Conservation (phyloP, 2,329 filamentous ascomycete species). For the Penicillium sumatraense region DNA sequence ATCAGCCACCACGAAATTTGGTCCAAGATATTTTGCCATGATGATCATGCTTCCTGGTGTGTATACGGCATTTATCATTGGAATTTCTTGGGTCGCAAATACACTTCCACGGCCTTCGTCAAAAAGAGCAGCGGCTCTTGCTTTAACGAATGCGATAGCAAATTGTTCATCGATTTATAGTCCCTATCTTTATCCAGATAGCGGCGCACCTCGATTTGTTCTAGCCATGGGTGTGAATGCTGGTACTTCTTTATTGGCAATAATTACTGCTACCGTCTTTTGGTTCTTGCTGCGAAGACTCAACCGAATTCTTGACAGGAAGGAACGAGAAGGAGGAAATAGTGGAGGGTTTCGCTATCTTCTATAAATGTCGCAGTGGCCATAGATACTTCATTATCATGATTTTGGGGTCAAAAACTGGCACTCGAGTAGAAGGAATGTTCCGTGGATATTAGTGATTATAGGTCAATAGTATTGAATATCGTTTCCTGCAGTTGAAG, state of each 20-base stretch:
- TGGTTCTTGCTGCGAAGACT: background rate
- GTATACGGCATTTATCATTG: background rate
- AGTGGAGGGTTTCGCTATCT: background rate
- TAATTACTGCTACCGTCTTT: background rate
- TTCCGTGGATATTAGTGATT: too few relatives aligned
- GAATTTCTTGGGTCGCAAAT: background rate
- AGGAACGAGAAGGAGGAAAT: background rate
- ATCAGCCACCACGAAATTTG: background rate
- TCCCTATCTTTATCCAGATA: background rate
- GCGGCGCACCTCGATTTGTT: background rate
- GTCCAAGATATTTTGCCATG: background rate
- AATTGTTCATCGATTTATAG: background rate
- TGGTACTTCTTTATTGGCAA: background rate
- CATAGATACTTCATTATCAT: too few relatives aligned
- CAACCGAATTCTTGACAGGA: background rate
- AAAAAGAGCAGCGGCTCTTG: background rate
- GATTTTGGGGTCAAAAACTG: too few relatives aligned
- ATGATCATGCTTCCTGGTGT: constrained; percentile 1
- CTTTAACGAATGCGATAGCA: background rate
- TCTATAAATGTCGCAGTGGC: background rate
- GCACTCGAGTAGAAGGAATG: too few relatives aligned
- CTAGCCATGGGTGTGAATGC: background rate
- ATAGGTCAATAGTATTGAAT: too few relatives aligned
- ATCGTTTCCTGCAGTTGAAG: too few relatives aligned
- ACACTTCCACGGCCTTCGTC: background rate